phyloP scores from a whole-genome alignment of 306 rosid genomes.

The Cicer pinnatifidum region DNA sequence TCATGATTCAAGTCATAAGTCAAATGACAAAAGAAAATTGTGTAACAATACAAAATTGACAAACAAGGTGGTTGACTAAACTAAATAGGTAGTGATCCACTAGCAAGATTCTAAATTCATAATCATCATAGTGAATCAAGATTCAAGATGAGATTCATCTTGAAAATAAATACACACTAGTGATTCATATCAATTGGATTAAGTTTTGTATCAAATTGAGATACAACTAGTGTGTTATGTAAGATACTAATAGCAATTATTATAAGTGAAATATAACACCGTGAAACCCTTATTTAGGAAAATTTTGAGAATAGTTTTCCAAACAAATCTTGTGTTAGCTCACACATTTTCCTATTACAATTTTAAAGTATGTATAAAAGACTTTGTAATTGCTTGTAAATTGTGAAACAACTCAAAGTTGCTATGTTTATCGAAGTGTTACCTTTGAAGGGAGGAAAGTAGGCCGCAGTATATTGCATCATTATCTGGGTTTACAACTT shows the following conservation, averaged over 20 bases:
- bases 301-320: not conserved
- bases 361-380: not conserved
- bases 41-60: not conserved
- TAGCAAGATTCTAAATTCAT: not conserved
- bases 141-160: not conserved
- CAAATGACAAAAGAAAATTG: not conserved
- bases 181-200: not conserved
- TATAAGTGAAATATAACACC: conserved; percentile 1
- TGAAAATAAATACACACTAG: not conserved
- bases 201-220: not conserved
- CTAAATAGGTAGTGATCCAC: not conserved
- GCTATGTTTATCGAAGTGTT: conserved; percentile 45
- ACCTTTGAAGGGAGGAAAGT: conserved; percentile 85
- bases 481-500: conserved; percentile 67
- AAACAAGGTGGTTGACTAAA: not conserved
- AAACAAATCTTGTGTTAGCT: no score
- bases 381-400: conserved; percentile 21
- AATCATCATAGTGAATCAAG: not conserved
- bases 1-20: not conserved
- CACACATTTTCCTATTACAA: not conserved
- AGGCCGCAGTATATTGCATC: conserved; percentile 84
- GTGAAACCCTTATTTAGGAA: conserved; percentile 1
- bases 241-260: not conserved
- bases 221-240: not conserved
- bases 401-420: conserved; percentile 7